Evolutionary conservation across 129 eudicot species (phyloP), one percentile per base, ranked within the genome.

Genomic region (Centrapalus pauciflorus): DNA sequence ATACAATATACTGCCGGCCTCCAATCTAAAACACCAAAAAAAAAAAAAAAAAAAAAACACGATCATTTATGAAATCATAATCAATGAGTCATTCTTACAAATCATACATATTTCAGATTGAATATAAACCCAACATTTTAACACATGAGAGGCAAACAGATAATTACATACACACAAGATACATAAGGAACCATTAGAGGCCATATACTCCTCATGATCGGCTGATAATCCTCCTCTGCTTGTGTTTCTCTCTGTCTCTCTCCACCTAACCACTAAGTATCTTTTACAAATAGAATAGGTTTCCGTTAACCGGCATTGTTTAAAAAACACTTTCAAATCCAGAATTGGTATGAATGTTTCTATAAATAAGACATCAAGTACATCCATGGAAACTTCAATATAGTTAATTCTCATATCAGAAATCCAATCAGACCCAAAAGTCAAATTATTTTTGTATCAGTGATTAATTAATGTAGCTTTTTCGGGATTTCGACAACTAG

Each of bases 1-100:
- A 77, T 6, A 93, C 96, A 51, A 93, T 85, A 77, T 88, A 93
- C 58, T 93, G 98, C 55, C 98, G 82, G 21, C 79, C 75, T 38
- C 96, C 98, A 78, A 93, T 71, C 98, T 93, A 72, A n/a, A 17
- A 64, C 14, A 72, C 13, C 6, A 74, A 11, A 25, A 4, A 50
- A 30, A 16, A 54, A 32, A 10, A 46, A 12, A 65, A 65, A 38
- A 77, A 6, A 14, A 33, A 61, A n/a, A n/a, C n/a, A n/a, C n/a
- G n/a, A n/a, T n/a, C n/a, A n/a, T n/a, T n/a, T n/a, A n/a, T n/a
- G n/a, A n/a, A n/a, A n/a, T 28, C 14, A 48, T 3, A 46, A 48
- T 11, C 13, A 13, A 12, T 6, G 1, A 23, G 33, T 46, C 16
- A 1, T n/a, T 48, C 54, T 48, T 48, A 48, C 11, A 6, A 5